Base-by-base conservation (phyloP, 192 early-diverging fungal species). In the Umbelopsis sp. region DNA sequence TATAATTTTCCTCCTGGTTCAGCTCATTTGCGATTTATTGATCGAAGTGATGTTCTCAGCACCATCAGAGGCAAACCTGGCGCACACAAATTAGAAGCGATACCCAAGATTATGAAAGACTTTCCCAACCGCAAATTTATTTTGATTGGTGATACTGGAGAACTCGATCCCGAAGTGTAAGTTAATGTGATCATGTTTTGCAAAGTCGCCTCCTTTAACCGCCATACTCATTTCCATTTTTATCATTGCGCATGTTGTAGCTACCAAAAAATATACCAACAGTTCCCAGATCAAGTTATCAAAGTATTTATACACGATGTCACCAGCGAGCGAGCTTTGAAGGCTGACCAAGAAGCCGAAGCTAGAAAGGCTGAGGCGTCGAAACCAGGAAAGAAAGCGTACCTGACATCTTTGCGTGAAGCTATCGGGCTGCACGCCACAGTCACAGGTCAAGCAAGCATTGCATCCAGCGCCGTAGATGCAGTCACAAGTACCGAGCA, bases 101-200 rank as follows among this genome's bases (percentile, higher is more conserved):
- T 78, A 20, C 37, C 64, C 9, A 21, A 27, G 0, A 81, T 82
- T 20, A 71, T 85, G 46, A 64, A 27, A 64, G 88, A 90, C 72
- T 96, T 95, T 53, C 94, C 94, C 7, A 66, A 88, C 7, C 86
- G 94, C 51, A 90, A 90, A 72, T 98, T 91, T 73, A 91, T 98
- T 67, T 80, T 98, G 12, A 87, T 98, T 5, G 96, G 96, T 22
- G 96, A 98, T 74, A 89, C 90, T 64, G 96, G 94, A 48, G 94
- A 98, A 78, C 81, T 90, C 41, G 96, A 98, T 68, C 83, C 93
- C 53, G 94, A 98, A 77, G 89, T 92, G 66, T 96, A 83, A 74
- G 75, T 77, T 27, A n/a, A 30, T 30, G 1, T 3, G 3, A 30
- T 3, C 27, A 30, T 30, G 27, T 30, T 30, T 30, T 30, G 1